Evolutionary conservation across 2,329 filamentous ascomycete species (phyloP), one percentile per base, ranked within the genome.

Genomic region (Colletotrichum tropicicola): DNA sequence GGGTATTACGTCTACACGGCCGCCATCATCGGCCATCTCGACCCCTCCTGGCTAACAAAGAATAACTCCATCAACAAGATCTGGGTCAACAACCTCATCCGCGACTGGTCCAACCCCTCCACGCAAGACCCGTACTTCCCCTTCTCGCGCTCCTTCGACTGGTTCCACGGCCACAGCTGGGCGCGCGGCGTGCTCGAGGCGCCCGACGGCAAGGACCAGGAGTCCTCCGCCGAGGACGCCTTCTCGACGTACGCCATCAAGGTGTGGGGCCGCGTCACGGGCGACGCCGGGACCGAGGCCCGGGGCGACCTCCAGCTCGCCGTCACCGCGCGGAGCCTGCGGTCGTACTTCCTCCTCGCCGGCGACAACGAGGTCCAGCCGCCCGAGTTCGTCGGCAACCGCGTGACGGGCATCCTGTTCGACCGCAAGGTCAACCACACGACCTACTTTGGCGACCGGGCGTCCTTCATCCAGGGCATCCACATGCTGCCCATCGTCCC

Each of bases 371-470:
- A 77, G 47, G 74, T 82, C 5, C 85, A 94, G 69, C 93, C 93
- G 0, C 59, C 82, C 0, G 79, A 87, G 8, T 95, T 93, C 73
- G 85, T 90, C 61, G 84, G 78, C 28, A 96, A 65, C 57, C 61
- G 61, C 4, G 61, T 44, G 1, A 23, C 61, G 21, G 83, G 84
- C 2, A 86, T 86, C 65, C 74, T 94, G 3, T 96, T 95, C 71
- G 93, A 97, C 75, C 95, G 96, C 78, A 97, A 96, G 77, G 86
- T 91, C 59, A 91, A 97, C 74, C 91, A 96, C 75, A 89, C 90
- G 5, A 96, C 93, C 1, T 96, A 92, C 78, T 96, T 96, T 71
- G 91, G 61, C 43, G 27, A 92, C 47, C 75, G 53, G 8, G 54
- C 44, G 5, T 49, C 62, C 15, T 91, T 86, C 72, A 84, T 93